Conservation (phyloP, 2,329 filamentous ascomycete genomes). For the Colletotrichum endophyticum region DNA sequence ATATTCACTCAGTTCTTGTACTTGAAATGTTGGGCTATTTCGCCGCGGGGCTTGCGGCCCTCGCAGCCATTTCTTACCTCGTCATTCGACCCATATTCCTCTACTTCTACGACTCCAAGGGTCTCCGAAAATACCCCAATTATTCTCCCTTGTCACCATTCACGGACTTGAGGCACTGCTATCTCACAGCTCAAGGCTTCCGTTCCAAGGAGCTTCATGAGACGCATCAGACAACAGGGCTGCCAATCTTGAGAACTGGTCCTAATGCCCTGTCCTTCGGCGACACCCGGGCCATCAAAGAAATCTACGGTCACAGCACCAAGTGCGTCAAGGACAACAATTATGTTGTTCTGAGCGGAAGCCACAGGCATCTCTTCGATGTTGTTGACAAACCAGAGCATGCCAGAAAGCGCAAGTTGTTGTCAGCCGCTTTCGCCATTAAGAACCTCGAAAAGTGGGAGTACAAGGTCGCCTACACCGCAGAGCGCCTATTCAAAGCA, state of each 20-base stretch:
- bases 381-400: conserved; percentile 57
- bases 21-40: background rate
- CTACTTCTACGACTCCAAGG: background rate
- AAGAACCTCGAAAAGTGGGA: conserved; percentile 61
- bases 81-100: background rate
- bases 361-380: conserved; percentile 57
- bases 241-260: conserved; percentile 46
- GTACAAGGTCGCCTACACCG: conserved; percentile 58
- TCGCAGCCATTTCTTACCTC: background rate
- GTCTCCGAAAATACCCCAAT: background rate
- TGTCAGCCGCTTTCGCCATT: conserved; percentile 55
- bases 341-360: conserved; percentile 35
- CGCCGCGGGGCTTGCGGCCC: background rate
- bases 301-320: conserved; percentile 56
- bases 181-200: background rate
- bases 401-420: conserved; percentile 52
- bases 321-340: conserved; percentile 50
- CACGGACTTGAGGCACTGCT: background rate
- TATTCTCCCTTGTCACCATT: background rate
- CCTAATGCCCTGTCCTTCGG: conserved; percentile 48
- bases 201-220: background rate
- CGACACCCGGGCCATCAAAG: conserved; percentile 46
- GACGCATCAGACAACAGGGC: background rate
- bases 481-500: conserved; percentile 44
- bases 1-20: too few relatives aligned